Conservation (phyloP, 2,329 filamentous ascomycete genomes). For the Phialocephala sp. region DNA sequence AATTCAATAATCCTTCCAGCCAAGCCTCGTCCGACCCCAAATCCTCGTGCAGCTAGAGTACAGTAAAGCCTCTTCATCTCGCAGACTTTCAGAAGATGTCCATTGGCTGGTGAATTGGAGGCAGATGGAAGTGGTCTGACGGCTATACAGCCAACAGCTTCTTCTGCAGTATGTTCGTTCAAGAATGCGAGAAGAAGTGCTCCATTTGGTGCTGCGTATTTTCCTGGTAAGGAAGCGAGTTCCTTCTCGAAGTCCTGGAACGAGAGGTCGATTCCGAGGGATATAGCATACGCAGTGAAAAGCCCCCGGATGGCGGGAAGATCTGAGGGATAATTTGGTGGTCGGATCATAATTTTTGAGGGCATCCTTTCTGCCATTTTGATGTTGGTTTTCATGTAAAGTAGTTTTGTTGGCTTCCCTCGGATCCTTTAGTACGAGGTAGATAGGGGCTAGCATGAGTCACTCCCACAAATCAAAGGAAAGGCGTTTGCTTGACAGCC, state of each 20-base stretch:
- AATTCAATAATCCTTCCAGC: conserved; percentile 50
- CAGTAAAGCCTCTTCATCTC: conserved; percentile 67
- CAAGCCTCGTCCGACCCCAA: conserved; percentile 55
- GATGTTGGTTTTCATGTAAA: not conserved
- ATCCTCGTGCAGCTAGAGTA: conserved; percentile 51
- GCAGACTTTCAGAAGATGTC: conserved; percentile 15
- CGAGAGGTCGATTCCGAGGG: conserved; percentile 58
- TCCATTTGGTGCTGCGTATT: conserved; percentile 54
- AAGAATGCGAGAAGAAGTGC: conserved; percentile 53
- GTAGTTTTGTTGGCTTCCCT: not conserved
- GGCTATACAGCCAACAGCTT: conserved; percentile 56
- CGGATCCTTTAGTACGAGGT: not conserved
- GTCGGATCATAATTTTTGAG: not conserved
- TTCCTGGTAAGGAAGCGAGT: conserved; percentile 57
- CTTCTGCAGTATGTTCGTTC: not conserved
- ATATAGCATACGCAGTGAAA: conserved; percentile 49
- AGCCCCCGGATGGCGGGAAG: conserved; percentile 48
- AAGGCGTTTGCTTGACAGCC: not conserved
- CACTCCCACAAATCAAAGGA: not conserved
- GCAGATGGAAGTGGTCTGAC: conserved; percentile 48
- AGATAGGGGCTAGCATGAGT: not conserved
- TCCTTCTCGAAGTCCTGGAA: conserved; percentile 62
- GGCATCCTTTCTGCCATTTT: not conserved
- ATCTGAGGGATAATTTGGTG: conserved; percentile 46
- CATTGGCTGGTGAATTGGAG: not conserved